A percentile compares a stretch with the other conserved stretches of the same genome.
phyloP scores from a whole-genome alignment of 371 early-diverging fungal species.

The Paraphysoderma sedebokerense region DNA sequence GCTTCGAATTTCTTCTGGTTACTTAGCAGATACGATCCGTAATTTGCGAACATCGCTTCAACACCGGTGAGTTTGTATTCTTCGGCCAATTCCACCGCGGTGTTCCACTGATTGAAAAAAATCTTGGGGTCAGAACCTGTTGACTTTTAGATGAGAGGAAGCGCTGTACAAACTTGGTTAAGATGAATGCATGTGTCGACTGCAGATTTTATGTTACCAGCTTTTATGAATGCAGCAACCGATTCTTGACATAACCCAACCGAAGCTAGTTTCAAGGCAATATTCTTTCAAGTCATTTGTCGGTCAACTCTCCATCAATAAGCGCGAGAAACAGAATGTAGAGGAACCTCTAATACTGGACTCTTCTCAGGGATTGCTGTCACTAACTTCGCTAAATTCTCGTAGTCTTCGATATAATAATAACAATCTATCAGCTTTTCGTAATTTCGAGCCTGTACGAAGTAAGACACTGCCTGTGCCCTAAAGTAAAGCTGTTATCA shows the following conservation, averaged over 20 bases:
- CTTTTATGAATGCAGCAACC: slow-evolving; percentile 16
- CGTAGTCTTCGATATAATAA: slow-evolving; percentile 27
- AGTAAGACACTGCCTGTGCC: slow-evolving; percentile 30
- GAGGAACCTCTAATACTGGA: slow-evolving; percentile 13
- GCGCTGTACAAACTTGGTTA: no score
- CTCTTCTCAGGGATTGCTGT: slow-evolving; percentile 14
- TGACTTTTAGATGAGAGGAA: no score
- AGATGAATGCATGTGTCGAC: slow-evolving; percentile 27
- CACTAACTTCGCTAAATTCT: slow-evolving; percentile 18
- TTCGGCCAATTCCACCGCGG: slow-evolving; percentile 25
- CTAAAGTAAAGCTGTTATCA: no score
- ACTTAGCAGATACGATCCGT: slow-evolving; percentile 17
- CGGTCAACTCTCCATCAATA: background rate
- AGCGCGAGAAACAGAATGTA: no score
- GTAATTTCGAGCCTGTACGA: slow-evolving; percentile 21
- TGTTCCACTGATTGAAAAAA: slow-evolving; percentile 24
- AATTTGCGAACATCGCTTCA: slow-evolving; percentile 19
- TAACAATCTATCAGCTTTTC: slow-evolving; percentile 21
- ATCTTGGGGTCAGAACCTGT: slow-evolving; percentile 10
- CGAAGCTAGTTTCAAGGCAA: slow-evolving; percentile 22
- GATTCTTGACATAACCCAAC: slow-evolving; percentile 28
- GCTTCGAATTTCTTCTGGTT: slow-evolving; percentile 14
- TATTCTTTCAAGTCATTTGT: slow-evolving; percentile 8
- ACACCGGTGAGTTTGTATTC: slow-evolving; percentile 17
- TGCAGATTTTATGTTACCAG: slow-evolving; percentile 20